A percentile compares a stretch with the other conserved stretches of the same genome.
phyloP scores from a whole-genome alignment of 805 yeast species.

The Suhomyces pyralidae region DNA sequence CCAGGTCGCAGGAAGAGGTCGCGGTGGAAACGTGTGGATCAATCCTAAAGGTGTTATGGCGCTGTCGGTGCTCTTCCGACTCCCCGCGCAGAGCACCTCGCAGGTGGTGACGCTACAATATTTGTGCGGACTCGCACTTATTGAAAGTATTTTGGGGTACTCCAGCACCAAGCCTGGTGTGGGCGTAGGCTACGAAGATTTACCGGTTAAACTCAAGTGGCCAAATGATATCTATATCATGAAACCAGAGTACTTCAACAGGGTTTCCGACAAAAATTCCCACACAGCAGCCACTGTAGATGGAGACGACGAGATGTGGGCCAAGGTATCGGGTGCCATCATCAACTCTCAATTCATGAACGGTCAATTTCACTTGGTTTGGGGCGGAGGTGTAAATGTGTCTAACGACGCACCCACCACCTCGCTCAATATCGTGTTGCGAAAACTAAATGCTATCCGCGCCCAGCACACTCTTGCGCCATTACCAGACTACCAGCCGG shows the following conservation, averaged over 20 bases:
- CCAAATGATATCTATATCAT: constrained; percentile 88
- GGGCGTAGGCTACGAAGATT: constrained; percentile 58
- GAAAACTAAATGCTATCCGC: constrained; percentile 55
- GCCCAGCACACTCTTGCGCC: constrained; percentile 35
- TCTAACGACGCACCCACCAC: constrained; percentile 89
- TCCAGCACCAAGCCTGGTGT: constrained; percentile 36
- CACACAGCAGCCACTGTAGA: constrained; percentile 33
- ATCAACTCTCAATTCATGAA: constrained; percentile 73
- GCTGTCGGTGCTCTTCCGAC: constrained; percentile 62
- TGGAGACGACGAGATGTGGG: constrained; percentile 62
- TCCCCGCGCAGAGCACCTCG: constrained; percentile 36
- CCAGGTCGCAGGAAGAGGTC: constrained; percentile 89
- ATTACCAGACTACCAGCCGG: constrained; percentile 49
- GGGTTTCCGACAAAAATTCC: constrained; percentile 28
- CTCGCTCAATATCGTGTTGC: constrained; percentile 71
- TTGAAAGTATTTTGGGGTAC: constrained; percentile 69
- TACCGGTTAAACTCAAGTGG: constrained; percentile 90
- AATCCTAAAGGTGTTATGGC: constrained; percentile 93
- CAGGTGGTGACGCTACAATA: constrained; percentile 84
- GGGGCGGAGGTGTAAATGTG: constrained; percentile 87
- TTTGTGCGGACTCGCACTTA: constrained; percentile 74
- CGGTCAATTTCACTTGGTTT: constrained; percentile 60
- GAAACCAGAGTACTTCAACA: constrained; percentile 54
- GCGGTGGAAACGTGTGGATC: constrained; percentile 95
- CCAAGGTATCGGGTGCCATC: constrained; percentile 79